A percentile compares a stretch with the other conserved stretches of the same genome.
These are phyloP conservation scores for Saccharomycopsis babjevae DNA, from an alignment of 805 yeast genomes.

Conservation along the genomic window DNA sequence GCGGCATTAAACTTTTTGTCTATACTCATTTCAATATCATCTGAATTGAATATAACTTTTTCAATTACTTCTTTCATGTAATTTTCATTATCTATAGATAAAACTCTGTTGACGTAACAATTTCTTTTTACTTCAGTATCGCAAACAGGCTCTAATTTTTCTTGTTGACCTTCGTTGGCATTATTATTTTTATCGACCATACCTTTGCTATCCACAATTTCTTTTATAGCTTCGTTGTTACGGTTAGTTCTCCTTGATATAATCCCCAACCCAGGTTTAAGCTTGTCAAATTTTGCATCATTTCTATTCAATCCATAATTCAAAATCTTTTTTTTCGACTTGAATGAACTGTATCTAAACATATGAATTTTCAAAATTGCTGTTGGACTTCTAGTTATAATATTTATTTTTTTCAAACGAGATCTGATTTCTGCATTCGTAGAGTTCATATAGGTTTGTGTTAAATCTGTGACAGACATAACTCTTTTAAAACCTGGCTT, in stretches of 20 bases:
- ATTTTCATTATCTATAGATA: slow-evolving; percentile 4
- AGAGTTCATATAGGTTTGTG: slow-evolving; percentile 15
- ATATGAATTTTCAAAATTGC: slow-evolving; percentile 6
- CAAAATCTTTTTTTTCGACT: neutral
- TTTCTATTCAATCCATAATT: neutral
- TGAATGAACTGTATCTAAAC: slow-evolving; percentile 6
- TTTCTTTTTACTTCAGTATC: neutral
- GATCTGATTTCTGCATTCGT: neutral
- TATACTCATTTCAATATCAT: neutral
- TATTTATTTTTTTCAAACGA: slow-evolving; percentile 1
- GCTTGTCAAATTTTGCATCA: neutral
- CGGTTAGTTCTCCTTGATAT: neutral
- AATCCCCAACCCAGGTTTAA: neutral
- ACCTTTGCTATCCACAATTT: neutral
- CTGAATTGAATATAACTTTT: neutral
- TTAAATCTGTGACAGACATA: slow-evolving; percentile 15
- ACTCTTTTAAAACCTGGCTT: neutral
- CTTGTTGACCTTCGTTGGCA: neutral
- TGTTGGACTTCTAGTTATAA: slow-evolving; percentile 8
- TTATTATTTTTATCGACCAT: neutral
- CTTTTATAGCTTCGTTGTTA: neutral
- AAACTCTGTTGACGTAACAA: neutral
- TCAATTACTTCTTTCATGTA: slow-evolving; percentile 4
- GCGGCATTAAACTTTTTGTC: neutral
- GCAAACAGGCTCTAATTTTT: neutral